Evolutionary conservation across 345 rosid genomes (phyloP).

Genomic region (Excoecaria cochinchinensis): DNA sequence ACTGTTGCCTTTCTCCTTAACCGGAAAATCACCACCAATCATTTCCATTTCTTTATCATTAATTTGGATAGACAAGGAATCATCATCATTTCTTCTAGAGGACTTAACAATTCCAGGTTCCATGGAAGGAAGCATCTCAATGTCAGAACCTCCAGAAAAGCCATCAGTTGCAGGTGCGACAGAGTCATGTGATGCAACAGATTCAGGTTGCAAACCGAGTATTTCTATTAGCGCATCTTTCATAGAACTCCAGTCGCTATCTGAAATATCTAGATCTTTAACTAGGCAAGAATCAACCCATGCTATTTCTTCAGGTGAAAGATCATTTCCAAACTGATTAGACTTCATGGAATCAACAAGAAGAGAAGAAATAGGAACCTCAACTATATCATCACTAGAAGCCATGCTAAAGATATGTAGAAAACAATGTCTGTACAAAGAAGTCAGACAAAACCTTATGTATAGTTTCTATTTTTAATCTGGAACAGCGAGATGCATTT

Average conservation of each 20-base stretch:
- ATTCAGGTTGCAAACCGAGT: slow-evolving; percentile 39
- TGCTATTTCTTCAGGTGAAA: slow-evolving; percentile 54
- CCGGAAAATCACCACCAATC: slow-evolving; percentile 5
- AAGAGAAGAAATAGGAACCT: slow-evolving; percentile 26
- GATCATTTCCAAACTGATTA: slow-evolving; percentile 26
- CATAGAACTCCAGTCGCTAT: slow-evolving; percentile 43
- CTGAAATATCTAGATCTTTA: slow-evolving; percentile 43
- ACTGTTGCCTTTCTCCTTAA: slow-evolving; percentile 23
- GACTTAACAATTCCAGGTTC: slow-evolving; percentile 11
- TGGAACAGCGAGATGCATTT: too few species aligned
- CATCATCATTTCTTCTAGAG: slow-evolving; percentile 4
- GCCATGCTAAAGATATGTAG: slow-evolving; percentile 26
- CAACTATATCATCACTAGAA: slow-evolving; percentile 21
- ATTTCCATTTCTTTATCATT: slow-evolving; percentile 22
- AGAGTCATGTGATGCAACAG: slow-evolving; percentile 19
- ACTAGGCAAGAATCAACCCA: slow-evolving; percentile 75
- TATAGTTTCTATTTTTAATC: not conserved
- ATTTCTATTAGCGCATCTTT: slow-evolving; percentile 58
- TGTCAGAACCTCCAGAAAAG: slow-evolving; percentile 20
- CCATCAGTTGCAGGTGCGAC: slow-evolving; percentile 21
- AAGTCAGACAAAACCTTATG: not conserved
- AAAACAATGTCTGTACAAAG: slow-evolving; percentile 13
- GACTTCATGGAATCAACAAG: slow-evolving; percentile 29
- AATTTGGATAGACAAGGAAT: not conserved
- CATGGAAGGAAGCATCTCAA: slow-evolving; percentile 16